phyloP scores from a whole-genome alignment of 1,139 yeast genomes.

The Geotrichum histeridarum region DNA sequence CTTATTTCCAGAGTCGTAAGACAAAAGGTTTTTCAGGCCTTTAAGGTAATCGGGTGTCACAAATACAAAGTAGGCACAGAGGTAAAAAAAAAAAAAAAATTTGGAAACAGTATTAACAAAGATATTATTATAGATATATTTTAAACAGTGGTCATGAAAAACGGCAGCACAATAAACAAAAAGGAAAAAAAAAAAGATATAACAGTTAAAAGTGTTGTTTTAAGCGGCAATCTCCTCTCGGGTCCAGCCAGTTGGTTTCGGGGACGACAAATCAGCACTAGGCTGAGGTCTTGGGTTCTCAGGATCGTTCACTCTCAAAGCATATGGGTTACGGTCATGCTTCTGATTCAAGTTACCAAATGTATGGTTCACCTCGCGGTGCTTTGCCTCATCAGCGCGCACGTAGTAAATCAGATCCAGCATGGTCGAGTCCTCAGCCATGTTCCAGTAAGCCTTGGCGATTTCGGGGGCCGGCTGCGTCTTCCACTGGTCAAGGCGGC shows the following conservation, averaged over 20 bases:
- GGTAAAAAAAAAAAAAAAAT: too few relatives aligned
- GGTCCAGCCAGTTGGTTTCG: constrained; percentile 56
- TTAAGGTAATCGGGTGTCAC: background rate
- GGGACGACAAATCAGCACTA: constrained; percentile 41
- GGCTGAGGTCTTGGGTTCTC: constrained; percentile 48
- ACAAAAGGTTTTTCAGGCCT: too few relatives aligned
- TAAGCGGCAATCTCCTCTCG: constrained; percentile 45
- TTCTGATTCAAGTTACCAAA: constrained; percentile 56
- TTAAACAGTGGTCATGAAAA: background rate
- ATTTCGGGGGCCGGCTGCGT: constrained; percentile 40
- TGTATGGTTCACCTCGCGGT: constrained; percentile 72
- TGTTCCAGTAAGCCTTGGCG: constrained; percentile 61
- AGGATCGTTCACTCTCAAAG: constrained; percentile 41
- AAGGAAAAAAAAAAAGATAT: background rate
- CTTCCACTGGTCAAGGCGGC: constrained; percentile 49
- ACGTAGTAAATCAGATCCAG: constrained; percentile 56
- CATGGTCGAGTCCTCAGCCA: constrained; percentile 48
- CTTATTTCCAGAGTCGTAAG: too few relatives aligned
- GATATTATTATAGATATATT: background rate
- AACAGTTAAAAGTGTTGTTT: background rate
- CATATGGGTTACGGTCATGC: constrained; percentile 64
- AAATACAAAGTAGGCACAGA: too few relatives aligned
- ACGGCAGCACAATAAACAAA: background rate
- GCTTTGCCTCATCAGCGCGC: constrained; percentile 66
- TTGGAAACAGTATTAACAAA: too few relatives aligned